These are phyloP conservation scores for Tylopilus rubrobrunneus DNA, from an alignment of 768 basidiomycete genomes.

Conservation along the genomic window DNA sequence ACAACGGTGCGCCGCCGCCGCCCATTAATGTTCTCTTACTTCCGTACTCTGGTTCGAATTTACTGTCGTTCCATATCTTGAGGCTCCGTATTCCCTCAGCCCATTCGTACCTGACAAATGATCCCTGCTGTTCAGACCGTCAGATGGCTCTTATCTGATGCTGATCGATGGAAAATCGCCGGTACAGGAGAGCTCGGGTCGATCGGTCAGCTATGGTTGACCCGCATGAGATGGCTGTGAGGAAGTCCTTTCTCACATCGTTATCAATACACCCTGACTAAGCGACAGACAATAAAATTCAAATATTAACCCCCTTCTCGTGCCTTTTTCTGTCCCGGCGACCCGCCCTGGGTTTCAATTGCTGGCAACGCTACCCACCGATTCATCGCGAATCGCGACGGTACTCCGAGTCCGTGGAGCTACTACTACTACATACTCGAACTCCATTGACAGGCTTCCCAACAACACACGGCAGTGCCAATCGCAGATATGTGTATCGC, in stretches of 20 bases:
- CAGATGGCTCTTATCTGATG: slow-evolving; percentile 10
- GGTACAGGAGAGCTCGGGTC: background rate
- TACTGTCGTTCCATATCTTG: background rate
- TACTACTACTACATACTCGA: background rate
- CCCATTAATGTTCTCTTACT: background rate
- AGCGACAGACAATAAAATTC: background rate
- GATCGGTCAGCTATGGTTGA: background rate
- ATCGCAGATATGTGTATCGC: slow-evolving; percentile 12
- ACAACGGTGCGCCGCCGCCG: slow-evolving; percentile 5
- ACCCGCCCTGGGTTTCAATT: background rate
- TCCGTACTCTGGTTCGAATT: slow-evolving; percentile 5
- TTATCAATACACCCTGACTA: background rate
- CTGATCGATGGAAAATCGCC: slow-evolving; percentile 8
- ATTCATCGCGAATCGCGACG: slow-evolving; percentile 13
- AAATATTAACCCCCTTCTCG: no score
- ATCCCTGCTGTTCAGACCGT: background rate
- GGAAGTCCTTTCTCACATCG: background rate
- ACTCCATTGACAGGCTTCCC: background rate
- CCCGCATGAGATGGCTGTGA: background rate
- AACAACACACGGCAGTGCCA: background rate
- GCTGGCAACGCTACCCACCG: background rate
- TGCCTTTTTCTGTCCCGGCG: slow-evolving; percentile 3
- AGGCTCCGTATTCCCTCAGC: background rate
- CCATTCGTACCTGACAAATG: background rate
- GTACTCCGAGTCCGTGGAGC: slow-evolving; percentile 14